Base-by-base conservation (phyloP, 768 basidiomycete genomes). In the Fomitopsis pulvina region DNA sequence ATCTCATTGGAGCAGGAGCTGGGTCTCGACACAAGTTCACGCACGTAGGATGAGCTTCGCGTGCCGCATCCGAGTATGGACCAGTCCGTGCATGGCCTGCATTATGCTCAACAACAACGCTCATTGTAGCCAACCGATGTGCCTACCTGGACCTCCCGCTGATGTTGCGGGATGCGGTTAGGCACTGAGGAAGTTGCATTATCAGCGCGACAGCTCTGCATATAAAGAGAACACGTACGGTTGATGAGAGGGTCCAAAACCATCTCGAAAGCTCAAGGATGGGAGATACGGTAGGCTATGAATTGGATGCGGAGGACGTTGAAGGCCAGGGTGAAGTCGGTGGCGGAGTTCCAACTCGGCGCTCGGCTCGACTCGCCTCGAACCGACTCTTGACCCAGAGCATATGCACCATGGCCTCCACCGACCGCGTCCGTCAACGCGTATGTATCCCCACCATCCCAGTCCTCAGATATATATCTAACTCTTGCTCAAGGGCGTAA, bases 381-480 rank as follows among this genome's bases (percentile, higher is more conserved):
- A 57, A 68, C 65, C 64, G 65, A 44, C 40, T 43, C 55, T 54
- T 52, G 44, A 60, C 64, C 52, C n/a, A n/a, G n/a, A n/a, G n/a
- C n/a, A n/a, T n/a, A n/a, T n/a, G n/a, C n/a, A 47, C 48, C 65
- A 76, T 75, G 71, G 68, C 73, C 64, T 73, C 71, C 73, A 74
- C 70, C 68, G 87, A 88, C 60, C 85, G 87, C 65, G 80, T 88
- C 60, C 85, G 87, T 58, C 82, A 87, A 60, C 79, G 83, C 70
- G 87, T 88, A 72, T 52, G 85, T n/a, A n/a, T 76, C 57, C 59
- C 50, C 51, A n/a, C 20, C 44, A 26, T 18, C 37, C 37, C 43
- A 51, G 32, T 25, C 14, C 22, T 28, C 22, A 20, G 30, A 47
- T 47, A 45, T 58, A 59, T 26, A 45, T 52, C 32, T 49, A 52